These are phyloP conservation scores for Schizochytrium sp. DNA, from an alignment of 108 stramenopile species.

Conservation along the genomic window DNA sequence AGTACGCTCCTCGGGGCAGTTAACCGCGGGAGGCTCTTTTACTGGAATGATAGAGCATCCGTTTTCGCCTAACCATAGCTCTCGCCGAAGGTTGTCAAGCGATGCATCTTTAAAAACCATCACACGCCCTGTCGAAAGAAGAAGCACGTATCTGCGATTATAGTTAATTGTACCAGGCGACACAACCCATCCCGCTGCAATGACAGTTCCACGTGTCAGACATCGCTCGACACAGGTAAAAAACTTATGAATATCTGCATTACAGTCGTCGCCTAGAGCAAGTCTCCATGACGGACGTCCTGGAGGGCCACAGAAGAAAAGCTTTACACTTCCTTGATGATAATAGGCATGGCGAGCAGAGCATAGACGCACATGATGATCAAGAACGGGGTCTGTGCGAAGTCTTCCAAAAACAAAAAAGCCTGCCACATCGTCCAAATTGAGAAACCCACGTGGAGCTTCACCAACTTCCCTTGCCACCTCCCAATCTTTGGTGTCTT, in stretches of 20 bases:
- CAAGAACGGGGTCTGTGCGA: conserved; percentile 9
- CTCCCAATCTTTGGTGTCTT: neutral
- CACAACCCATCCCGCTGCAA: conserved; percentile 31
- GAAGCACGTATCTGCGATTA: conserved; percentile 31
- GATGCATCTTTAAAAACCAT: conserved; percentile 53
- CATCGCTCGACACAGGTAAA: conserved; percentile 12
- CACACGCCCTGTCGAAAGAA: conserved; percentile 30
- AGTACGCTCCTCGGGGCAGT: neutral
- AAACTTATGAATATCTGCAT: conserved; percentile 43
- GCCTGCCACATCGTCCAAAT: conserved; percentile 36
- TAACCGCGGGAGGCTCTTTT: neutral
- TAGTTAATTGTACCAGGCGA: conserved; percentile 39
- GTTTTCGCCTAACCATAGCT: conserved; percentile 40
- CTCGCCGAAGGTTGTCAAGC: conserved; percentile 49
- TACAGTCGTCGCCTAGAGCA: conserved; percentile 38
- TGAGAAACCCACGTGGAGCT: conserved; percentile 29
- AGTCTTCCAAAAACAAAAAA: conserved; percentile 19
- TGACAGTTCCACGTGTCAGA: neutral
- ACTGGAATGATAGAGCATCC: conserved; percentile 1
- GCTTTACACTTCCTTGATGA: conserved; percentile 25
- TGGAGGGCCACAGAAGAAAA: conserved; percentile 18
- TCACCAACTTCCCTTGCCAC: conserved; percentile 39
- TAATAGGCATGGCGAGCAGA: neutral
- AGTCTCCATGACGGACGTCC: conserved; percentile 35
- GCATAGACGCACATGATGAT: neutral